Percentiles rank a stretch among this genome's conserved stretches.
These are phyloP conservation scores for Berkeleyomyces rouxiae DNA, from an alignment of 2,329 filamentous ascomycete genomes.

Conservation along the genomic window DNA sequence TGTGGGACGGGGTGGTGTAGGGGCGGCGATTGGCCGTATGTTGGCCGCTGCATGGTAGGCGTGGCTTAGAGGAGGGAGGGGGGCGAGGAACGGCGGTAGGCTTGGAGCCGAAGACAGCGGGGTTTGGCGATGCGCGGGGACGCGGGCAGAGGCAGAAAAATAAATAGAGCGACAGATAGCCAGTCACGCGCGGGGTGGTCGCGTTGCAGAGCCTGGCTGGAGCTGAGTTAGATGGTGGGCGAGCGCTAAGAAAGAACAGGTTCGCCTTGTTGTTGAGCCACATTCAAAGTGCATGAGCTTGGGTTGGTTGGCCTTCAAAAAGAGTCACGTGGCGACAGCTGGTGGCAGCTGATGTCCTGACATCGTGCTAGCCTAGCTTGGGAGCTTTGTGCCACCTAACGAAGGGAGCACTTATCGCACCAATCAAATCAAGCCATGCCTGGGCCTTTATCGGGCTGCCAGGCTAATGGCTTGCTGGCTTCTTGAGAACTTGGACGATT, in stretches of 20 bases:
- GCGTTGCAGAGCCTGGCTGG: not conserved
- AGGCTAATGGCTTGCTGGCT: constrained; percentile 1
- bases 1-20: constrained; percentile 95
- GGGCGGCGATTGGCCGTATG: constrained; percentile 74
- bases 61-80: not conserved
- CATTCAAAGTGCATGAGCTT: not conserved
- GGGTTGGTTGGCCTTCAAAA: not conserved
- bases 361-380: not conserved
- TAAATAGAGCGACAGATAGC: not conserved
- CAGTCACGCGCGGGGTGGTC: not conserved
- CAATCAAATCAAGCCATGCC: not conserved
- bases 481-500: not conserved
- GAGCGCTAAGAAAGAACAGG: constrained; percentile 2
- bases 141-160: not conserved
- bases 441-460: not conserved
- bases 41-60: constrained; percentile 62
- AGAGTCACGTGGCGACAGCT: constrained; percentile 2
- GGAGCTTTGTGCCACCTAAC: not conserved
- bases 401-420: constrained; percentile 3
- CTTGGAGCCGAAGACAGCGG: not conserved
- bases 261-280: constrained; percentile 1
- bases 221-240: not conserved
- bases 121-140: too few relatives aligned
- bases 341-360: not conserved
- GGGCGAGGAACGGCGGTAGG: not conserved